Percentiles rank a stretch among this genome's conserved stretches.
Conservation (phyloP, 2,329 filamentous ascomycete genomes). For the Aspergillus arachidicola region DNA sequence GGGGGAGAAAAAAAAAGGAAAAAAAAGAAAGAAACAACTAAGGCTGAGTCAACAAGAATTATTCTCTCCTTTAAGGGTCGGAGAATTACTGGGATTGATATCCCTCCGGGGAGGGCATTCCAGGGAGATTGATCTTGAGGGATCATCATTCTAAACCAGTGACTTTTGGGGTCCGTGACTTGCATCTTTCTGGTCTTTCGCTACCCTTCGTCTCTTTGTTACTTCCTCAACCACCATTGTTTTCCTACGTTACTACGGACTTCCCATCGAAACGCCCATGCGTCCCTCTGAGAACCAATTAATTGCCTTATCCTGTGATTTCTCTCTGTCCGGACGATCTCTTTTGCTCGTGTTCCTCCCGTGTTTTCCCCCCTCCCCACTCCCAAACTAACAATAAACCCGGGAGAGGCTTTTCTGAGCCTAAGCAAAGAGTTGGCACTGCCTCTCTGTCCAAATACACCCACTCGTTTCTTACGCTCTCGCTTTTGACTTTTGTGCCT, state of each 20-base stretch:
- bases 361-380: not conserved
- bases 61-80: not conserved
- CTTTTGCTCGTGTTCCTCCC: not conserved
- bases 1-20: not conserved
- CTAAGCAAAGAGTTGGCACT: conserved; percentile 4
- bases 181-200: conserved; percentile 10
- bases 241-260: not conserved
- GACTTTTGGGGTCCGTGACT: not conserved
- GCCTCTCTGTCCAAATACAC: not conserved
- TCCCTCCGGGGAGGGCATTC: not conserved
- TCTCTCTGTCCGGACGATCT: not conserved
- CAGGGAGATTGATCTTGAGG: not conserved
- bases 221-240: not conserved
- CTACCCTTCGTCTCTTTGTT: not conserved
- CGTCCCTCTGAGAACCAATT: not conserved
- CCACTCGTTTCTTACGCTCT: conserved; percentile 3
- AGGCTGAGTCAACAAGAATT: not conserved
- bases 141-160: not conserved
- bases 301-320: not conserved
- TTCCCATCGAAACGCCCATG: not conserved
- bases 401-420: not conserved
- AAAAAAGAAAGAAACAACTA: not conserved
- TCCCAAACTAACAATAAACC: not conserved
- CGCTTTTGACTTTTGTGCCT: conserved; percentile 4
- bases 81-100: not conserved